Evolutionary conservation across 1,284 basidiomycete genomes (phyloP).

Genomic region (Trichosporon asahii): DNA sequence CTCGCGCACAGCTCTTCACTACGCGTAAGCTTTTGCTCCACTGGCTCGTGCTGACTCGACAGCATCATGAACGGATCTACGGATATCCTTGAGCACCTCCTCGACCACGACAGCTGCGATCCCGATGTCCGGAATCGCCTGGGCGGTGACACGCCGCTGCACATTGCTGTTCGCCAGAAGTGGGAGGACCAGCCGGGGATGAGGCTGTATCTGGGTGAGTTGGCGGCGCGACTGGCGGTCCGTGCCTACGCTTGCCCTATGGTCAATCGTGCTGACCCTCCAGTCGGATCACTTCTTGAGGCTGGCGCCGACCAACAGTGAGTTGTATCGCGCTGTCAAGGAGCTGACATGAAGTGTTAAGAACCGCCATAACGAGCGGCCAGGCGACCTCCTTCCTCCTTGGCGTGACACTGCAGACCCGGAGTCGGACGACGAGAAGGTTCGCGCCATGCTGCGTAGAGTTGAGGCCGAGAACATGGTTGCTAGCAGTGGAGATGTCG

Average conservation of each 20-base stretch:
- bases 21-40: slow-evolving; percentile 61
- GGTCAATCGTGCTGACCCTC: slow-evolving; percentile 12
- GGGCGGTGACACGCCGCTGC: slow-evolving; percentile 74
- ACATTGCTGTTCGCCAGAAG: slow-evolving; percentile 66
- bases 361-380: slow-evolving; percentile 65
- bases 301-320: slow-evolving; percentile 71
- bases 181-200: slow-evolving; percentile 62
- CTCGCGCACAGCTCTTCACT: slow-evolving; percentile 64
- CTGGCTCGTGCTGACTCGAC: not conserved
- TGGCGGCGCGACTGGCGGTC: not conserved
- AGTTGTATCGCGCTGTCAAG: slow-evolving; percentile 29
- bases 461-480: slow-evolving; percentile 45
- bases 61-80: slow-evolving; percentile 57
- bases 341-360: slow-evolving; percentile 58
- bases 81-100: slow-evolving; percentile 67
- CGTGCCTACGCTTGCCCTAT: not conserved
- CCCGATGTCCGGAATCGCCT: slow-evolving; percentile 75
- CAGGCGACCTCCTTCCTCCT: slow-evolving; percentile 60
- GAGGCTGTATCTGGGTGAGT: slow-evolving; percentile 52
- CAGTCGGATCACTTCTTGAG: slow-evolving; percentile 67
- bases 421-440: slow-evolving; percentile 44
- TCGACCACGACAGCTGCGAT: slow-evolving; percentile 72
- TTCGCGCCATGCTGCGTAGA: slow-evolving; percentile 39
- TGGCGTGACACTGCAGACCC: slow-evolving; percentile 31
- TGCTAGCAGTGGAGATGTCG: slow-evolving; percentile 44